Conservation (phyloP, 1,284 basidiomycete species). For the Bondarzewia mesenterica region DNA sequence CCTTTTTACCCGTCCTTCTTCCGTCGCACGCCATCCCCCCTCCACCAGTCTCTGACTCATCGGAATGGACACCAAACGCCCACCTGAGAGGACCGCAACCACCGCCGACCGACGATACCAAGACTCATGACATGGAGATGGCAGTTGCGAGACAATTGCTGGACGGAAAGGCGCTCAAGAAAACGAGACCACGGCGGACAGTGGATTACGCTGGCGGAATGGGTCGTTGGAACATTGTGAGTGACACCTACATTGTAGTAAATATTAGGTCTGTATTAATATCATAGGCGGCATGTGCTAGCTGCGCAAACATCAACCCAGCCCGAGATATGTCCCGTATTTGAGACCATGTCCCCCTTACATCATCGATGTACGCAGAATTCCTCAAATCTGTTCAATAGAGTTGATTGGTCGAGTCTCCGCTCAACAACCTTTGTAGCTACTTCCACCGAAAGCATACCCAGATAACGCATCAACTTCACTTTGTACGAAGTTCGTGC, state of each 20-base stretch:
- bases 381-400: constrained; percentile 13
- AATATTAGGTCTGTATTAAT: no score
- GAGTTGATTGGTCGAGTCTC: constrained; percentile 17
- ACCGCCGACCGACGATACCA: constrained; percentile 69
- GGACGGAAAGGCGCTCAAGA: constrained; percentile 76
- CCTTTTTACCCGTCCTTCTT: background rate
- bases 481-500: constrained; percentile 91
- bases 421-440: constrained; percentile 44
- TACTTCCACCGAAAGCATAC: constrained; percentile 89
- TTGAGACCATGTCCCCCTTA: constrained; percentile 78
- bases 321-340: constrained; percentile 64
- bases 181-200: constrained; percentile 86
- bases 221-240: constrained; percentile 75
- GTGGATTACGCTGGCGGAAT: constrained; percentile 91
- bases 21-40: background rate
- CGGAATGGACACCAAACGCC: constrained; percentile 34
- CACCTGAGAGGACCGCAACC: constrained; percentile 47
- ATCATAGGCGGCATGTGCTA: constrained; percentile 26
- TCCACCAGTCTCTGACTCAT: background rate
- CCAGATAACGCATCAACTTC: constrained; percentile 85
- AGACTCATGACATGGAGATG: constrained; percentile 69
- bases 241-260: no score
- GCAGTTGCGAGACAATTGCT: constrained; percentile 59
- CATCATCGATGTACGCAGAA: constrained; percentile 66
- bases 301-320: constrained; percentile 71